Conservation (phyloP, 805 yeast genomes). For the Yamadazyma olivae region DNA sequence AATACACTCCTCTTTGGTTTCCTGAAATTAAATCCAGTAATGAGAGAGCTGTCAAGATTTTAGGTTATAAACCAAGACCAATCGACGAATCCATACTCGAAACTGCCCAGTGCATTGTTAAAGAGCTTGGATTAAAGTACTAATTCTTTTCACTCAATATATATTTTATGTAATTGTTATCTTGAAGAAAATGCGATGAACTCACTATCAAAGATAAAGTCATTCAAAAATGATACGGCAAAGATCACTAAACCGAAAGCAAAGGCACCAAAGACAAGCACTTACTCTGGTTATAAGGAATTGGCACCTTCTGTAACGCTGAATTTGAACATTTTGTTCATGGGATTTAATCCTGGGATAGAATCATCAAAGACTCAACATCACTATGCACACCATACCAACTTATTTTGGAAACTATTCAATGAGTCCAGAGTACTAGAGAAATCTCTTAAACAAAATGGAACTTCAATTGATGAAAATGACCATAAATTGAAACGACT, state of each 20-base stretch:
- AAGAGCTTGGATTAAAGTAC: neutral
- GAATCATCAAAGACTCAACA: slow-evolving; percentile 61
- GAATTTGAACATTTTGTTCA: slow-evolving; percentile 44
- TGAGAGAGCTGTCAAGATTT: slow-evolving; percentile 1
- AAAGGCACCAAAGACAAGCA: neutral
- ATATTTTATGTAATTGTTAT: no score
- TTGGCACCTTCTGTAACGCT: slow-evolving; percentile 25
- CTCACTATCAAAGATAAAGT: slow-evolving; percentile 3
- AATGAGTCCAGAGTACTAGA: slow-evolving; percentile 48
- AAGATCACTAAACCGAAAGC: neutral
- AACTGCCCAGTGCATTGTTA: neutral
- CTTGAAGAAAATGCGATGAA: slow-evolving; percentile 2
- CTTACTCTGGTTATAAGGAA: slow-evolving; percentile 6
- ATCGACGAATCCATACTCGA: neutral
- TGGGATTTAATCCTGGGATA: slow-evolving; percentile 74
- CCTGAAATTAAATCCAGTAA: neutral
- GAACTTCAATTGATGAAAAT: slow-evolving; percentile 1
- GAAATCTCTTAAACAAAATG: slow-evolving; percentile 10
- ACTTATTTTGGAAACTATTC: slow-evolving; percentile 65
- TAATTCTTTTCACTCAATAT: no score
- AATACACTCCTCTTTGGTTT: neutral
- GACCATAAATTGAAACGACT: slow-evolving; percentile 13
- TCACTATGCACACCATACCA: slow-evolving; percentile 69
- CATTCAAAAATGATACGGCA: slow-evolving; percentile 2
- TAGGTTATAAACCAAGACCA: slow-evolving; percentile 4